phyloP scores from a whole-genome alignment of 305 asterid species.

The Solanum chacoense region DNA sequence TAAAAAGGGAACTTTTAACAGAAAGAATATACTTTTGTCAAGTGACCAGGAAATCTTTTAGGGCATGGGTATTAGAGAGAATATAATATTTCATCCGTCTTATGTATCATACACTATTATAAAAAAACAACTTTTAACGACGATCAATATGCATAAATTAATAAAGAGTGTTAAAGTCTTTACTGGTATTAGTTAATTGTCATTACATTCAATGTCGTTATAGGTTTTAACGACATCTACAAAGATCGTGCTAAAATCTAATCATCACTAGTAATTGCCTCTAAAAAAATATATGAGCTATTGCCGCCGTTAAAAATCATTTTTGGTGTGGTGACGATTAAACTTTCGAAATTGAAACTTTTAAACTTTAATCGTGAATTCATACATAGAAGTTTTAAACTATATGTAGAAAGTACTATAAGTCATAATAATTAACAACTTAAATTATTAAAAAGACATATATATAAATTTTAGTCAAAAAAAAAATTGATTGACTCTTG shows the following conservation, averaged over 20 bases:
- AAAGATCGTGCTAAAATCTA: background rate
- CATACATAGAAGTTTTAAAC: rapidly evolving
- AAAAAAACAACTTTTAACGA: too few relatives aligned
- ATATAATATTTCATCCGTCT: background rate
- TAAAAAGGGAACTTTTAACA: background rate
- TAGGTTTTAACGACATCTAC: background rate
- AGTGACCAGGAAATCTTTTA: background rate
- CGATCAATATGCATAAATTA: too few relatives aligned
- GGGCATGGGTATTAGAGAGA: background rate
- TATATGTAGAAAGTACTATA: background rate
- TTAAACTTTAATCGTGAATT: background rate
- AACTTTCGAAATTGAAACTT: background rate
- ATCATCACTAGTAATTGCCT: background rate
- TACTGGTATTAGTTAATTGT: background rate
- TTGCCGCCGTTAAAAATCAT: too few relatives aligned
- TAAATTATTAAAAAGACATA: background rate
- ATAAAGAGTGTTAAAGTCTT: background rate
- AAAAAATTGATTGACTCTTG: background rate
- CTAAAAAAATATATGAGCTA: too few relatives aligned
- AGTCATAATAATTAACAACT: background rate
- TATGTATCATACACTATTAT: background rate
- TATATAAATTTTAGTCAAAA: background rate
- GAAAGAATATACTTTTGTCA: background rate
- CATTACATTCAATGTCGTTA: background rate
- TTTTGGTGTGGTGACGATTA: background rate